Evolutionary conservation across 163 green algal species (phyloP).

Genomic region (Volvox carteri): DNA sequence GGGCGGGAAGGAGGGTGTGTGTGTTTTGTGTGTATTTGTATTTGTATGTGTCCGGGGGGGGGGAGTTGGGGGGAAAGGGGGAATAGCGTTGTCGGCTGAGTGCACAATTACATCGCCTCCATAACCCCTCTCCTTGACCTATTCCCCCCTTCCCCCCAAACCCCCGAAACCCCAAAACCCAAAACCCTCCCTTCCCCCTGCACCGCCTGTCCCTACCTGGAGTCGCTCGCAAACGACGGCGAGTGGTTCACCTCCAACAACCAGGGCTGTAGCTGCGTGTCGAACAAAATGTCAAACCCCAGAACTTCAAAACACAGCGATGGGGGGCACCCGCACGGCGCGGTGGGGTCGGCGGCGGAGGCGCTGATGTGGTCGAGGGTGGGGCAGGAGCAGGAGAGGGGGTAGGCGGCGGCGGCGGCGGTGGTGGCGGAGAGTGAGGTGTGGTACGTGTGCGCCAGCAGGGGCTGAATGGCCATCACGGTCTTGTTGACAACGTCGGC

Average conservation of each 20-base stretch:
- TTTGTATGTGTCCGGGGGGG: too few relatives aligned
- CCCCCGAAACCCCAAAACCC: too few relatives aligned
- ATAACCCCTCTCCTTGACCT: too few relatives aligned
- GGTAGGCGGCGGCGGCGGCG: constrained; percentile 58
- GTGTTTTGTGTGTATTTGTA: too few relatives aligned
- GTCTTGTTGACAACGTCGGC: constrained; percentile 49
- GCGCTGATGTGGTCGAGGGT: constrained; percentile 49
- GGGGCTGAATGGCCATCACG: constrained; percentile 72
- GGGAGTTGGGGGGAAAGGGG: too few relatives aligned
- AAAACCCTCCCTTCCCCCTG: too few relatives aligned
- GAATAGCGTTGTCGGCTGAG: too few relatives aligned
- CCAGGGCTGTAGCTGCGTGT: constrained; percentile 78
- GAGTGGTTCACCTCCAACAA: constrained; percentile 93
- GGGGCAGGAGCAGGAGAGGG: constrained; percentile 25
- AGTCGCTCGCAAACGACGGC: constrained; percentile 85
- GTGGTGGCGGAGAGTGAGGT: constrained; percentile 57
- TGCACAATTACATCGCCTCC: too few relatives aligned
- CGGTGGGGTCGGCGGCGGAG: not conserved
- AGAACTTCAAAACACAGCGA: constrained; percentile 76
- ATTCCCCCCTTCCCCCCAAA: too few relatives aligned
- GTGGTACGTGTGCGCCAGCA: constrained; percentile 82
- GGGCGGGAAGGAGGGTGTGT: too few relatives aligned
- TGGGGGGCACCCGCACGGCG: constrained; percentile 49
- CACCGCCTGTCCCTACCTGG: constrained; percentile 36
- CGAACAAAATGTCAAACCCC: constrained; percentile 82